phyloP scores from a whole-genome alignment of 495 filamentous ascomycete species.

The Annulohypoxylon bovei region DNA sequence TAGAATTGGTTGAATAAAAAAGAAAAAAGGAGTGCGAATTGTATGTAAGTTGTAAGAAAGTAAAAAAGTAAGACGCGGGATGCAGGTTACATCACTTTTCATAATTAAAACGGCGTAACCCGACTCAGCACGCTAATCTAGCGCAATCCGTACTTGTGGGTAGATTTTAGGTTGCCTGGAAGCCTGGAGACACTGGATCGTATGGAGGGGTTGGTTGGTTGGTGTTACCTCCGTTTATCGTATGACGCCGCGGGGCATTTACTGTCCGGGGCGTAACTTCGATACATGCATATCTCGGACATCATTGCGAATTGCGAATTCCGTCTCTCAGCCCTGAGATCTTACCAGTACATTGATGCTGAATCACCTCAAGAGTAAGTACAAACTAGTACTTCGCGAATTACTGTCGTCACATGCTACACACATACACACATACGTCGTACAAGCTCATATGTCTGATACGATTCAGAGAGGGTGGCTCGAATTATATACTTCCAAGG shows the following conservation, averaged over 20 bases:
- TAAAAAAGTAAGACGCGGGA: background rate
- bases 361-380: background rate
- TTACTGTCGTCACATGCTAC: background rate
- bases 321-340: background rate
- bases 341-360: background rate
- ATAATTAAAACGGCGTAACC: slow-evolving; percentile 6
- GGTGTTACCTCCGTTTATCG: slow-evolving; percentile 1
- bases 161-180: background rate
- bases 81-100: slow-evolving; percentile 11
- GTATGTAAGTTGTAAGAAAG: background rate
- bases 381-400: background rate
- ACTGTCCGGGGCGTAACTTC: background rate
- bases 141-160: slow-evolving; percentile 5
- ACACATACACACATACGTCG: background rate
- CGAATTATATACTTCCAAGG: background rate
- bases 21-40: background rate
- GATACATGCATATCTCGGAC: background rate
- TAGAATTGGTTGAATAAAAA: background rate
- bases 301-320: background rate
- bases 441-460: background rate
- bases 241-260: slow-evolving; percentile 3
- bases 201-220: slow-evolving; percentile 7
- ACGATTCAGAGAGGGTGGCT: background rate
- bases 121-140: slow-evolving; percentile 7
- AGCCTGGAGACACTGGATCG: slow-evolving; percentile 5